Base-by-base conservation (phyloP, 1,284 basidiomycete species). In the Pseudozyma hubeiensis region DNA sequence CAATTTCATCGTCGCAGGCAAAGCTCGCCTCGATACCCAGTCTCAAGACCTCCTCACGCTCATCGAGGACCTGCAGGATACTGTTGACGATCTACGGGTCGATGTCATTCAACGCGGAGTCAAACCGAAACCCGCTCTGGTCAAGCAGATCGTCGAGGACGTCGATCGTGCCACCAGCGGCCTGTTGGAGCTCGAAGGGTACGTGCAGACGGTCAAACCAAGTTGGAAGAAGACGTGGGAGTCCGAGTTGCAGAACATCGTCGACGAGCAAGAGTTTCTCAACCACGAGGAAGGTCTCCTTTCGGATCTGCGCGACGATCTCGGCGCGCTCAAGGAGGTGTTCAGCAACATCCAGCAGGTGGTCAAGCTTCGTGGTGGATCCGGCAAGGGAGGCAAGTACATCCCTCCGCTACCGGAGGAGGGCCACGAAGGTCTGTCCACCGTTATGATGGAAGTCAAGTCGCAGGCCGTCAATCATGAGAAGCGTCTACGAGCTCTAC, bases 151-250 rank as follows among this genome's bases (percentile, higher is more conserved):
- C 80, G 89, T 89, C 79, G 89, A 89, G 64, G 92, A 94, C 76
- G 89, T 98, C 53, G 87, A 88, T 16, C 86, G 88, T n/a, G 89
- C 91, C 17, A 88, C 89, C 24, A 85, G 87, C 16, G 91, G 94
- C 84, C 87, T 98, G 40, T 88, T 90, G 64, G 90, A 90, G 73
- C 87, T 99, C 54, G 90, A 90, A 76, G 89, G 91, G 71, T 93
- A 96, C 83, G 92, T 98, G 75, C 89, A 91, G 75, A 92, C 92
- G 4, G 90, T 97, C 79, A 94, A 93, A 81, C 94, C 96, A 51
- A 93, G 93, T 88, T 99, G 96, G 96, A 94, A 96, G 87, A 94
- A 96, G 88, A 97, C 95, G 29, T 99, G 96, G 96, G 93, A 93
- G 79, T 90, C 92, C 80, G 96, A 99, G 86, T 85, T 99, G 83